Evolutionary conservation across 768 basidiomycete species (phyloP).

Genomic region (Hortiboletus campestris): DNA sequence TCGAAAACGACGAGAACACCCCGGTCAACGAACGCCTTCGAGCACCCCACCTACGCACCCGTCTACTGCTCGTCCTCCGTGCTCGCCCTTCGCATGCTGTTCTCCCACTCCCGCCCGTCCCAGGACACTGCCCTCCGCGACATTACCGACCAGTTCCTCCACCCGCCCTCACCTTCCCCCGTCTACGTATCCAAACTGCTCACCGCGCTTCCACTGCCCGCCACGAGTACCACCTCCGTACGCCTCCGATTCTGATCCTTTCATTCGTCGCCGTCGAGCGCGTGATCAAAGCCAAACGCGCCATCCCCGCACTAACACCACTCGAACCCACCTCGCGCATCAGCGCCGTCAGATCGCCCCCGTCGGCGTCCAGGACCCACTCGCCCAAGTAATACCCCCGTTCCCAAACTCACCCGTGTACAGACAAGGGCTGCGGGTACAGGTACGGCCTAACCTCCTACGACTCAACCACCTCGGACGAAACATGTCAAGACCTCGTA

Average conservation of each 20-base stretch:
- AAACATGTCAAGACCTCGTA: slow-evolving; percentile 19
- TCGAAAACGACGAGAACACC: too few species aligned
- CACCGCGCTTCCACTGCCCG: slow-evolving; percentile 3
- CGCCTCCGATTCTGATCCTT: slow-evolving; percentile 47
- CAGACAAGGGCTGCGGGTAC: slow-evolving; percentile 13
- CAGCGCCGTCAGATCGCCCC: slow-evolving; percentile 17
- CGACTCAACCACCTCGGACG: not conserved
- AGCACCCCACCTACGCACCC: too few species aligned
- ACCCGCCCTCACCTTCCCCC: slow-evolving; percentile 33
- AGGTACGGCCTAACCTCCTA: not conserved
- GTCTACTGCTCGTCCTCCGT: too few species aligned
- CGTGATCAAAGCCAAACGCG: slow-evolving; percentile 45
- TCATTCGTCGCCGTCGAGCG: slow-evolving; percentile 54
- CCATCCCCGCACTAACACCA: slow-evolving; percentile 7
- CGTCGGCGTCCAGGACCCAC: not conserved
- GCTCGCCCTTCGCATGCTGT: slow-evolving; percentile 24
- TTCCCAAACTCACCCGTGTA: slow-evolving; percentile 8
- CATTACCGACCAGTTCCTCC: slow-evolving; percentile 35
- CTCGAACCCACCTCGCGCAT: slow-evolving; percentile 7
- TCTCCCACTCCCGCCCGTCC: slow-evolving; percentile 18
- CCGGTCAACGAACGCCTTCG: too few species aligned
- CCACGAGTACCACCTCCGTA: slow-evolving; percentile 20
- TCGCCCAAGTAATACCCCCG: not conserved
- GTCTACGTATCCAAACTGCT: slow-evolving; percentile 8
- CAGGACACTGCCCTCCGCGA: slow-evolving; percentile 28